phyloP scores from a whole-genome alignment of 352 stramenopile species.

The Phytophthora pistaciae region DNA sequence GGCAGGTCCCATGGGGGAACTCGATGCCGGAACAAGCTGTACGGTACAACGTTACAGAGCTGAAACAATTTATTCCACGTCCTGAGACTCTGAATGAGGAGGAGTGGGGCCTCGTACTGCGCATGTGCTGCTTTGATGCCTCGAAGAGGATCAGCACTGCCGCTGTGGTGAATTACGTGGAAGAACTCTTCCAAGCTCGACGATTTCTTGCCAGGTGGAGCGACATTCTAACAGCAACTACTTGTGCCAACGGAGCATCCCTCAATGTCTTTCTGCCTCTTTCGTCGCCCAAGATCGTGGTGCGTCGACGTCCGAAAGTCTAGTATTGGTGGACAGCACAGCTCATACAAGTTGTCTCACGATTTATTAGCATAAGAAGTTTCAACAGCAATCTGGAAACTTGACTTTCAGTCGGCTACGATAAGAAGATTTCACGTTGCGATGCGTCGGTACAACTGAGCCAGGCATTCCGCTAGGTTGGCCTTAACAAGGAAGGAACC shows the following conservation, averaged over 20 bases:
- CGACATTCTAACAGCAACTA: background rate
- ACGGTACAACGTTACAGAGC: background rate
- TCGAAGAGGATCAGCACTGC: background rate
- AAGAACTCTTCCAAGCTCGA: too few relatives aligned
- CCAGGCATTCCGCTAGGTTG: too few relatives aligned
- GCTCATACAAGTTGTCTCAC: too few relatives aligned
- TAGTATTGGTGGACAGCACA: background rate
- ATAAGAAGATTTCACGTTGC: too few relatives aligned
- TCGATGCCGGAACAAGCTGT: constrained; percentile 1
- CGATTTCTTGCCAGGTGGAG: background rate
- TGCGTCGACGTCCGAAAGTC: background rate
- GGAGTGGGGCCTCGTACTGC: background rate
- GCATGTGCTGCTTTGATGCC: background rate
- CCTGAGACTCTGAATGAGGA: background rate
- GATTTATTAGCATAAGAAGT: too few relatives aligned
- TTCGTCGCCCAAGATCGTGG: background rate
- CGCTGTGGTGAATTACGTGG: too few relatives aligned
- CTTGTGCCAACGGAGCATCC: background rate
- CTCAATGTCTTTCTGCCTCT: background rate
- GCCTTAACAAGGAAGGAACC: too few relatives aligned
- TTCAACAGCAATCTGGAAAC: too few relatives aligned
- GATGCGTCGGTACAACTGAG: too few relatives aligned
- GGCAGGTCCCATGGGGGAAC: constrained; percentile 10
- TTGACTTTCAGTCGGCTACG: too few relatives aligned
- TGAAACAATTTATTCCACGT: background rate